phyloP scores from a whole-genome alignment of 2,329 filamentous ascomycete genomes.

The Hortaea sp. region DNA sequence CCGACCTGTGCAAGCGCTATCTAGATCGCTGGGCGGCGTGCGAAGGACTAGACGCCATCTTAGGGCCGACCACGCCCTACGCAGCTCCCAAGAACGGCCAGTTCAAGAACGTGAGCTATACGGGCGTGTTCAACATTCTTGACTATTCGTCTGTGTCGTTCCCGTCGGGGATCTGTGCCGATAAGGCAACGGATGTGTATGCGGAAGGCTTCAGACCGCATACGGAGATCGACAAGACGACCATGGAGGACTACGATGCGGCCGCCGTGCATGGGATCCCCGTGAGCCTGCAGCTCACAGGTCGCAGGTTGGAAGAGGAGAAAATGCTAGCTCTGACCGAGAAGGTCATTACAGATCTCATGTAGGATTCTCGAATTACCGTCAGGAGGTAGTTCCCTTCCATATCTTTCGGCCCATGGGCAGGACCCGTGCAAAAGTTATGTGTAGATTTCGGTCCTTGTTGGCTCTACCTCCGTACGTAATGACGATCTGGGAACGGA shows the following conservation, averaged over 20 bases:
- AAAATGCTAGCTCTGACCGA: constrained; percentile 22
- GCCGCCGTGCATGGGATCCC: constrained; percentile 34
- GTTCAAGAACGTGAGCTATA: constrained; percentile 36
- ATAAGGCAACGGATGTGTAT: constrained; percentile 29
- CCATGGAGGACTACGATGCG: constrained; percentile 25
- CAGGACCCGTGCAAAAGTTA: too few species aligned
- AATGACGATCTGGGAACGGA: too few species aligned
- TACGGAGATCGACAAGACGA: constrained; percentile 30
- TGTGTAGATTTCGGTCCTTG: too few species aligned
- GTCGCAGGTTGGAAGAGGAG: constrained; percentile 26
- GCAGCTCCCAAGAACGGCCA: constrained; percentile 32
- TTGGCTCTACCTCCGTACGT: too few species aligned
- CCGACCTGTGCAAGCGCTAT: constrained; percentile 30
- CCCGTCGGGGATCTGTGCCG: constrained; percentile 30
- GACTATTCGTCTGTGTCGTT: constrained; percentile 39
- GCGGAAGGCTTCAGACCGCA: constrained; percentile 17
- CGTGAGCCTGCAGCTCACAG: constrained; percentile 24
- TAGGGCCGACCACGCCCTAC: constrained; percentile 38
- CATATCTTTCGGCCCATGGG: too few species aligned
- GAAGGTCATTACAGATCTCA: constrained; percentile 3
- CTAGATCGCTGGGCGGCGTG: constrained; percentile 35
- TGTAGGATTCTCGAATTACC: background rate
- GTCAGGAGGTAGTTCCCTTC: too few species aligned
- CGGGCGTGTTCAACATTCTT: constrained; percentile 37
- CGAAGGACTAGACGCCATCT: constrained; percentile 34